Evolutionary conservation across 768 basidiomycete species (phyloP).

Genomic region (Termitomyces eurrhizus): DNA sequence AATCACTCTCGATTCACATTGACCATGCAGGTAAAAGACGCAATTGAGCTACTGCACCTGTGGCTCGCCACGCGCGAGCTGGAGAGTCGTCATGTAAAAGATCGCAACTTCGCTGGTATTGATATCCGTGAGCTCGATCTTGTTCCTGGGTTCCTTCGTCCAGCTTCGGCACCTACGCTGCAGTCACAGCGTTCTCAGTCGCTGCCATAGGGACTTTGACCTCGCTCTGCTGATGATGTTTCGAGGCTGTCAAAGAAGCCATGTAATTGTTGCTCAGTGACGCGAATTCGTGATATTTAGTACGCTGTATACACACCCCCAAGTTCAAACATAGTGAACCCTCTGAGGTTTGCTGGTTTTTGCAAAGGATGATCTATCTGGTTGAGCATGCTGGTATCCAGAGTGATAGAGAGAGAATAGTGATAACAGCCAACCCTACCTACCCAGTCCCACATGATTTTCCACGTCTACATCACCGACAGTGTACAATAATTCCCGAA

Average conservation of each 20-base stretch:
- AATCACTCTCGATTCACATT: background rate
- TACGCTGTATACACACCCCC: background rate
- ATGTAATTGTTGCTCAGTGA: background rate
- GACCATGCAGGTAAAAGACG: constrained; percentile 55
- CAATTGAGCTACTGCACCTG: constrained; percentile 60
- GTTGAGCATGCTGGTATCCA: too few species aligned
- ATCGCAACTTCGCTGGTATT: constrained; percentile 69
- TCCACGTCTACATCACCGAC: background rate
- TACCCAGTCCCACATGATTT: background rate
- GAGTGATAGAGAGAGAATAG: too few species aligned
- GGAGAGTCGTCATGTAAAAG: constrained; percentile 64
- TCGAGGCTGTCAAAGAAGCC: background rate
- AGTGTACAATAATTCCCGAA: background rate
- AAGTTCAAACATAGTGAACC: too few species aligned
- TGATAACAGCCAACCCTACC: background rate
- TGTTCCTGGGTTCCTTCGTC: constrained; percentile 29
- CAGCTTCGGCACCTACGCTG: background rate
- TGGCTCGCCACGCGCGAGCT: constrained; percentile 71
- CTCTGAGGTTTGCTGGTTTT: too few species aligned
- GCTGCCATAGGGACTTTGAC: background rate
- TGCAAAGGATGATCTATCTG: too few species aligned
- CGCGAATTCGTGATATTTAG: background rate
- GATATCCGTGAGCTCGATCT: constrained; percentile 65
- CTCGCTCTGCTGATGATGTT: background rate
- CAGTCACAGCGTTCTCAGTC: constrained; percentile 5